These are phyloP conservation scores for Blastobotrys robertii DNA, from an alignment of 805 yeast species.

Conservation along the genomic window DNA sequence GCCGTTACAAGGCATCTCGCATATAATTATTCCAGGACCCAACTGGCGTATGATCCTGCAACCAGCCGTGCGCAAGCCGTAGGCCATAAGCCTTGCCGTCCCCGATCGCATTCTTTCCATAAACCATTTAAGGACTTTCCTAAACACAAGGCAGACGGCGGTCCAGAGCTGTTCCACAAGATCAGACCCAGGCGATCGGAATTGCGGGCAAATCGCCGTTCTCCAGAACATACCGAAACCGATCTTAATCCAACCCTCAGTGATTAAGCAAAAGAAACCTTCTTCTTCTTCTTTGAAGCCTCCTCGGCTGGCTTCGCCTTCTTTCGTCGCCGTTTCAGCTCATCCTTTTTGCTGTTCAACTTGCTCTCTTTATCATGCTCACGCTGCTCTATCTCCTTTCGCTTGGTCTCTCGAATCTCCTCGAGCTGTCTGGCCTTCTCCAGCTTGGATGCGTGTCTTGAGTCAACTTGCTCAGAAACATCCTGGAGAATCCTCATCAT, in stretches of 20 bases:
- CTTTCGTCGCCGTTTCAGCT: conserved; percentile 52
- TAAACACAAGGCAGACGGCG: neutral
- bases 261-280: conserved; percentile 11
- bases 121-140: neutral
- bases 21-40: too few species aligned
- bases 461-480: conserved; percentile 75
- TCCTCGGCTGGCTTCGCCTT: conserved; percentile 8
- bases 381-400: conserved; percentile 77
- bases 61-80: too few species aligned
- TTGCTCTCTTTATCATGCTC: conserved; percentile 61
- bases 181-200: neutral
- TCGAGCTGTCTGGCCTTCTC: conserved; percentile 86
- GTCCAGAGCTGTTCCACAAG: neutral
- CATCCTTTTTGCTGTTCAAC: conserved; percentile 67
- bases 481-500: conserved; percentile 64
- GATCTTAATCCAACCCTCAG: neutral
- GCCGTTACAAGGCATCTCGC: too few species aligned
- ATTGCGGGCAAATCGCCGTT: neutral
- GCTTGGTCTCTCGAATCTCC: conserved; percentile 77
- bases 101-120: too few species aligned
- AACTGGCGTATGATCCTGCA: too few species aligned
- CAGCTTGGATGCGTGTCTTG: conserved; percentile 72
- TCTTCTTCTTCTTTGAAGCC: conserved; percentile 9
- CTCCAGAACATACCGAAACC: neutral
- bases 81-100: too few species aligned